Evolutionary conservation across 116 monocot genomes (phyloP).

Genomic region (Cymodocea nodosa): DNA sequence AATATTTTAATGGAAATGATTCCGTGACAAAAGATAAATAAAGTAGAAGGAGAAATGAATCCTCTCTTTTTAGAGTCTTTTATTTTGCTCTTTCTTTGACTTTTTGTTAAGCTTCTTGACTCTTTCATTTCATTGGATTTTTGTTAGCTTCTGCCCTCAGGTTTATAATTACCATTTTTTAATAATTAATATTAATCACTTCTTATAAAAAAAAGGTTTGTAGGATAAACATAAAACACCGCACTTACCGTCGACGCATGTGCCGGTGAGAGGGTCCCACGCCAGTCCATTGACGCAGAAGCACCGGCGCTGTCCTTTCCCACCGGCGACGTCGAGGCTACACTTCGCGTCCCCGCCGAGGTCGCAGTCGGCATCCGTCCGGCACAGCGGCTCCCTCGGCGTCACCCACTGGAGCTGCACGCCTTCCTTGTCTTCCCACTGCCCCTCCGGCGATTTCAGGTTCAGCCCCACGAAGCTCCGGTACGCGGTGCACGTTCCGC

Average conservation of each 20-base stretch:
- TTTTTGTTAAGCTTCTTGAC: no score
- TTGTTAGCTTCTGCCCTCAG: no score
- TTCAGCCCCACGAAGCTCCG: constrained; percentile 70
- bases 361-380: constrained; percentile 64
- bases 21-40: no score
- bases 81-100: no score
- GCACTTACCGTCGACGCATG: constrained; percentile 34
- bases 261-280: constrained; percentile 67
- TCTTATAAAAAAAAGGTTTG: no score
- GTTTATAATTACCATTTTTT: no score
- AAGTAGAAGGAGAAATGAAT: no score
- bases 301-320: constrained; percentile 31
- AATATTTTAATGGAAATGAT: no score
- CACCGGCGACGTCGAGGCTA: constrained; percentile 19
- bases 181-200: no score
- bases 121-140: no score
- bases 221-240: neutral
- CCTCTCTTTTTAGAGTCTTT: no score
- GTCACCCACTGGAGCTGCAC: constrained; percentile 75
- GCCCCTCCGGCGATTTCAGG: constrained; percentile 16
- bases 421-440: constrained; percentile 43
- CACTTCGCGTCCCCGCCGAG: constrained; percentile 43
- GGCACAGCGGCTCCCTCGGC: constrained; percentile 56
- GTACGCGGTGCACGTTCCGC: constrained; percentile 45
- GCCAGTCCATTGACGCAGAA: constrained; percentile 43